These are phyloP conservation scores for Schwanniomyces etchellsii DNA, from an alignment of 1,139 yeast genomes.

Conservation along the genomic window DNA sequence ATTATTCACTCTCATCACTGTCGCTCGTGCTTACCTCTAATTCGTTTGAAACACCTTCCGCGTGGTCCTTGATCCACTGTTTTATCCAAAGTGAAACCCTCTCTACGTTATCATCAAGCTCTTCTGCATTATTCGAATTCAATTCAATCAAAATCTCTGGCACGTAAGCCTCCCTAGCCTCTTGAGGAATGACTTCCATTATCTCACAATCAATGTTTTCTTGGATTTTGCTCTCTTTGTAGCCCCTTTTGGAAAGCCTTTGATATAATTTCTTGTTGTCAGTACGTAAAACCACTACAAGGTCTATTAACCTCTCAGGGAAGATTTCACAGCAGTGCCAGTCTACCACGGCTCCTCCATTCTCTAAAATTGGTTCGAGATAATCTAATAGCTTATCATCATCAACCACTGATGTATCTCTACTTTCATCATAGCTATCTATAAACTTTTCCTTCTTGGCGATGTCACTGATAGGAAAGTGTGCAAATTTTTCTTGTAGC, in stretches of 20 bases:
- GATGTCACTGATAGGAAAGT: constrained; percentile 70
- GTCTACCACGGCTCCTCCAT: constrained; percentile 85
- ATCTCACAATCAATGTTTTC: constrained; percentile 96
- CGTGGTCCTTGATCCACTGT: constrained; percentile 57
- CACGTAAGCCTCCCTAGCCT: constrained; percentile 78
- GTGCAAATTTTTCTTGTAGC: constrained; percentile 35
- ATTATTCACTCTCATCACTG: too few species aligned
- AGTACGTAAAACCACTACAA: constrained; percentile 83
- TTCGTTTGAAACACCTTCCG: constrained; percentile 36
- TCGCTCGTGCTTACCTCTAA: constrained; percentile 13
- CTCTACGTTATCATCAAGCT: constrained; percentile 74
- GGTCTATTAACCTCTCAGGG: constrained; percentile 87
- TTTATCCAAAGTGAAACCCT: constrained; percentile 70
- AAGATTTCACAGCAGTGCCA: constrained; percentile 98
- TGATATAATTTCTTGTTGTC: constrained; percentile 70
- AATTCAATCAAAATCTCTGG: constrained; percentile 80
- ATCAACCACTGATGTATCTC: constrained; percentile 86
- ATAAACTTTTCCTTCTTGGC: constrained; percentile 76
- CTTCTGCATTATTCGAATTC: constrained; percentile 63
- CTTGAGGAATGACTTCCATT: constrained; percentile 86
- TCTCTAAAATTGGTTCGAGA: constrained; percentile 68
- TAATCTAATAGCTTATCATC: constrained; percentile 84
- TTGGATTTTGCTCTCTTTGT: constrained; percentile 72
- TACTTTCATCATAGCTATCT: constrained; percentile 78
- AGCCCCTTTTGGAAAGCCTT: constrained; percentile 67